Evolutionary conservation across 1,284 basidiomycete genomes (phyloP), one percentile per base, ranked within the genome.

Genomic region (Phenoliferia sp.): DNA sequence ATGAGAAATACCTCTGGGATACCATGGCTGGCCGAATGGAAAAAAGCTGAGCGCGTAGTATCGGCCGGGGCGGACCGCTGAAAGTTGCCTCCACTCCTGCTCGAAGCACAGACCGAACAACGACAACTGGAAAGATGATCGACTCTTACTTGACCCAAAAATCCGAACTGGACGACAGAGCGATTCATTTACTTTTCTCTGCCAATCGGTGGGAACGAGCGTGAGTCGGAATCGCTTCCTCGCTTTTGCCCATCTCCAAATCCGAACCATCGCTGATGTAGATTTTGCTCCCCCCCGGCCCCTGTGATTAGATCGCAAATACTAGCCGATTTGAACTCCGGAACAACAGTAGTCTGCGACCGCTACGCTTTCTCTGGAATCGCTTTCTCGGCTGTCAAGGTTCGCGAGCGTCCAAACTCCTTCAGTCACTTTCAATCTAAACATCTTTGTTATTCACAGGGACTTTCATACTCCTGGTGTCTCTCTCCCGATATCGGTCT

Each of bases 361-460:
- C 86, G 96, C 44, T 99, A 99, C 78, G 92, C 94, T 0, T 99
- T 97, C 79, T 97, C 94, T 1, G 96, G 95, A 0, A 90, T 95
- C 71, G 94, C 94, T 1, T 99, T 97, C 80, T 92, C 92, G 1
- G 86, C 88, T 6, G 87, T 93, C 59, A 98, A 98, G 79, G 85
- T 83, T 59, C 44, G 74, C 52, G n/a, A n/a, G n/a, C n/a, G n/a
- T 5, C 31, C 15, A 3, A 31, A 52, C 29, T 22, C 16, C 56
- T 28, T 48, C 48, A 31, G 5, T 2, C 15, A 17, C 35, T 31
- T 62, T 3, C 15, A 28, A 48, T 32, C 52, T 3, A 33, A 26
- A 28, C 19, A 39, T 61, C 63, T 59, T 32, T 28, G 66, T n/a
- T 16, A 54, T 7, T 17, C 48, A 12, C 72, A 83, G 83, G 84